These are phyloP conservation scores for Xylaria digitata DNA, from an alignment of 2,329 filamentous ascomycete genomes.

Conservation along the genomic window DNA sequence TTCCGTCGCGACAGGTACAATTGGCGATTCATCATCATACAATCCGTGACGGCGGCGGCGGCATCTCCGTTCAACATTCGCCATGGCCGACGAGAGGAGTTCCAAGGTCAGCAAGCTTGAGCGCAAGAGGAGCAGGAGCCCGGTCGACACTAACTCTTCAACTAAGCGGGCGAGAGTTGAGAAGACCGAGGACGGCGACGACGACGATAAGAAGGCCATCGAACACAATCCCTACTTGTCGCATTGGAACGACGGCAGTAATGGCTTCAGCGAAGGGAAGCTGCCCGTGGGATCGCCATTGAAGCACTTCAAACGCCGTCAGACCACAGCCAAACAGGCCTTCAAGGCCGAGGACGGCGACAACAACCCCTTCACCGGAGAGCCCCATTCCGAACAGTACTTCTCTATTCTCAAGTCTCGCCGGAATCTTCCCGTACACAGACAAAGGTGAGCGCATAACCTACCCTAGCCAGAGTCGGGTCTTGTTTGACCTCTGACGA, in stretches of 20 bases:
- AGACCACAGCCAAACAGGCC: conserved; percentile 82
- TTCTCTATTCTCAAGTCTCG: conserved; percentile 88
- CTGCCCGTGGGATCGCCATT: conserved; percentile 61
- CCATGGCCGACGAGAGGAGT: conserved; percentile 39
- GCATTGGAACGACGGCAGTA: conserved; percentile 74
- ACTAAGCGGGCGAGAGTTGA: conserved; percentile 49
- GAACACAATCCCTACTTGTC: conserved; percentile 87
- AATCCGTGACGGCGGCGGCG: background rate
- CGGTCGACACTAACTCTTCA: conserved; percentile 39
- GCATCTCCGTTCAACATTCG: conserved; percentile 9
- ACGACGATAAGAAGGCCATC: conserved; percentile 30
- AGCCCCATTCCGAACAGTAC: conserved; percentile 82
- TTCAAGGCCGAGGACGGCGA: conserved; percentile 80
- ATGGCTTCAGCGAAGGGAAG: conserved; percentile 51
- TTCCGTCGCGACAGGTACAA: background rate
- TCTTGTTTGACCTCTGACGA: background rate
- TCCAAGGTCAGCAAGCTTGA: conserved; percentile 40
- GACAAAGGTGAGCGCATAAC: conserved; percentile 74
- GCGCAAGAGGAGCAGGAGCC: conserved; percentile 47
- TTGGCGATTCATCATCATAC: background rate
- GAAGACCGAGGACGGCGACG: conserved; percentile 36
- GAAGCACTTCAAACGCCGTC: conserved; percentile 77
- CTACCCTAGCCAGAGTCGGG: background rate
- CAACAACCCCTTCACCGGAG: conserved; percentile 85
- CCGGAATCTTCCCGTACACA: conserved; percentile 88